Base-by-base conservation (phyloP, 768 basidiomycete genomes). In the Rubroboletus pulcherrimus region DNA sequence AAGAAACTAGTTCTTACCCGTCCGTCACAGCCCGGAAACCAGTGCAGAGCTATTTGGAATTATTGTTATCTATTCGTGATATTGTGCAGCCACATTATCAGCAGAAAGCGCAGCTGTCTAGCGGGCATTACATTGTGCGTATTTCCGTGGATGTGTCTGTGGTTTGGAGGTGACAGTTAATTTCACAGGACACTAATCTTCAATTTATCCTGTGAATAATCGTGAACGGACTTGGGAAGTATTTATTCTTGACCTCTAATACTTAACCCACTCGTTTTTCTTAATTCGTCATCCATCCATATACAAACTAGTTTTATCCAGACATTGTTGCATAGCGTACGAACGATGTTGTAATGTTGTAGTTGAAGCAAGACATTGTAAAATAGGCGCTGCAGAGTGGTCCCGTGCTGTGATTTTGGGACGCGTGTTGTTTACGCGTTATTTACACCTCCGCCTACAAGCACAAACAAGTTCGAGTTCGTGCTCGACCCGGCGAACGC, bases 81-180 rank as follows among this genome's bases (percentile, higher is more conserved):
- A 81, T 89, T 55, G 66, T 89, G 26, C 72, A 78, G 48, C 79
- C 81, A 21, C 74, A 80, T 55, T 91, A 79, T 66, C 81, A 78
- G 61, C 87, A 91, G 76, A 86, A 80, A 58, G 85, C 86, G 4
- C 89, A 89, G 66, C 66, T 91, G 12, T 85, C 86, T 7, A 87
- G 84, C 57, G 87, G 88, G 8, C 87, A 90, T 63, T 80, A 73
- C 14, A 84, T 89, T 50, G 87, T 80, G 34, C 49, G 75, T 59
- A 29, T 55, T 15, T 7, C 5, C 9, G 4, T 52, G 19, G 17
- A 29, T 30, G 29, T 17, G 5, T 35, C 24, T 14, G 14, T 7
- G n/a, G 10, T 14, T 35, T 31, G 41, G 17, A 26, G 15, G 17
- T 64, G 56, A 61, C 51, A 29, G 1, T 40, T 1, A 33, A 17